These are phyloP conservation scores for Cladosporium sp. DNA, from an alignment of 2,329 filamentous ascomycete species.

Conservation along the genomic window DNA sequence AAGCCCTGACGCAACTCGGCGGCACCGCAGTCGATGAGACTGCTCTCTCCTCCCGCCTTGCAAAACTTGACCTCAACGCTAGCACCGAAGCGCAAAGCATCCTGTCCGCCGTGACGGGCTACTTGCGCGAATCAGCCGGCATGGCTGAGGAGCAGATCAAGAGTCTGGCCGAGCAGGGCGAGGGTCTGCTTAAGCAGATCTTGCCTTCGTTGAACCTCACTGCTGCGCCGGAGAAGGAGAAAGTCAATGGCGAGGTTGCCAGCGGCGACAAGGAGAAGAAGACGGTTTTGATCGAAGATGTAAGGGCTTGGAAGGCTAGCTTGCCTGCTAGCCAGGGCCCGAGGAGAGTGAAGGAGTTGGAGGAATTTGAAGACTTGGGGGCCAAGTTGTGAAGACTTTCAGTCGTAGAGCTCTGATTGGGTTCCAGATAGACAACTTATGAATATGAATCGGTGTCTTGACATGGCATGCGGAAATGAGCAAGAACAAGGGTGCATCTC, in stretches of 20 bases:
- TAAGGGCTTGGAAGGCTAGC: conserved; percentile 73
- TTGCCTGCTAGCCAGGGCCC: conserved; percentile 70
- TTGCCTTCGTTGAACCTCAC: conserved; percentile 42
- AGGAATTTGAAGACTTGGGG: conserved; percentile 80
- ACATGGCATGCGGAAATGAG: too few species aligned
- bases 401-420: too few species aligned
- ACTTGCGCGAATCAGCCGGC: conserved; percentile 38
- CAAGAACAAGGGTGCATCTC: too few species aligned
- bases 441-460: background rate
- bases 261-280: conserved; percentile 32
- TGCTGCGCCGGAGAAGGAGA: background rate
- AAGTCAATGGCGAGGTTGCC: background rate
- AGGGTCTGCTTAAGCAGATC: conserved; percentile 44
- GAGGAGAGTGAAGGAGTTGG: conserved; percentile 67
- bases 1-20: conserved; percentile 46
- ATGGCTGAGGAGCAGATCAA: conserved; percentile 48
- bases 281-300: conserved; percentile 67
- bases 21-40: conserved; percentile 41
- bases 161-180: conserved; percentile 47
- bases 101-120: conserved; percentile 42
- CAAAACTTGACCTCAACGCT: conserved; percentile 41
- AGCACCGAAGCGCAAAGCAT: conserved; percentile 35
- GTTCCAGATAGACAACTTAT: background rate
- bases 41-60: conserved; percentile 42
- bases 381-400: conserved; percentile 59